Conservation (phyloP, 441 rosid species). For the Bruguiera hainesii region DNA sequence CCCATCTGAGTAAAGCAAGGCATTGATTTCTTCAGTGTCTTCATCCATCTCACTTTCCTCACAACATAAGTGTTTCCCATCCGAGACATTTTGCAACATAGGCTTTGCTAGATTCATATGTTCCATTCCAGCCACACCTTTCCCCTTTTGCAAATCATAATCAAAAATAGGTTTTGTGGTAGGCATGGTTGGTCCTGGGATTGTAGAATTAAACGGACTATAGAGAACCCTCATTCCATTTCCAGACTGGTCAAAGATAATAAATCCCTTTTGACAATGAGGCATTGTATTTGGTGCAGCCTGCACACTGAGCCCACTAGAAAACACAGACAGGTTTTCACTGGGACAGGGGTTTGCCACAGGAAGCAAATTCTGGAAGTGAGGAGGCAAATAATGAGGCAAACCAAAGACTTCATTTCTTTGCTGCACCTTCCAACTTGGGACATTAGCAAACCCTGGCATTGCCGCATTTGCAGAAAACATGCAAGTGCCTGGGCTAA, state of each 20-base stretch:
- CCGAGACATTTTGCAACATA: constrained; percentile 30
- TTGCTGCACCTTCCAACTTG: constrained; percentile 33
- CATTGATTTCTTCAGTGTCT: constrained; percentile 77
- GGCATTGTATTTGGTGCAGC: constrained; percentile 28
- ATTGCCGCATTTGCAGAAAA: constrained; percentile 31
- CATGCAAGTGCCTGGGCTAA: constrained; percentile 25
- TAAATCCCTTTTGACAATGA: constrained; percentile 39
- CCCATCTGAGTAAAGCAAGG: constrained; percentile 64
- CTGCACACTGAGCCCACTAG: constrained; percentile 27
- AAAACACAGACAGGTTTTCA: constrained; percentile 30
- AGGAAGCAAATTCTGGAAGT: constrained; percentile 29
- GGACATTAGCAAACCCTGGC: constrained; percentile 30
- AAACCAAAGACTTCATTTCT: constrained; percentile 31
- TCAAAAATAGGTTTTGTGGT: constrained; percentile 23
- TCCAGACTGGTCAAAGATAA: constrained; percentile 64
- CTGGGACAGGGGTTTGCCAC: constrained; percentile 21
- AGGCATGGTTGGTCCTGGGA: constrained; percentile 25
- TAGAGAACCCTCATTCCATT: constrained; percentile 46
- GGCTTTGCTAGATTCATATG: constrained; percentile 23
- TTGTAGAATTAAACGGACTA: constrained; percentile 31
- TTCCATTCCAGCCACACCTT: constrained; percentile 27
- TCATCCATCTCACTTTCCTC: constrained; percentile 70
- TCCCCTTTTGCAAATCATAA: constrained; percentile 24
- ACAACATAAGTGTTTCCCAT: constrained; percentile 33
- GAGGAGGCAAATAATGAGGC: constrained; percentile 33